A percentile compares a stretch with the other conserved stretches of the same genome.
Conservation (phyloP, 2,329 filamentous ascomycete species). For the Exophiala viscosa region DNA sequence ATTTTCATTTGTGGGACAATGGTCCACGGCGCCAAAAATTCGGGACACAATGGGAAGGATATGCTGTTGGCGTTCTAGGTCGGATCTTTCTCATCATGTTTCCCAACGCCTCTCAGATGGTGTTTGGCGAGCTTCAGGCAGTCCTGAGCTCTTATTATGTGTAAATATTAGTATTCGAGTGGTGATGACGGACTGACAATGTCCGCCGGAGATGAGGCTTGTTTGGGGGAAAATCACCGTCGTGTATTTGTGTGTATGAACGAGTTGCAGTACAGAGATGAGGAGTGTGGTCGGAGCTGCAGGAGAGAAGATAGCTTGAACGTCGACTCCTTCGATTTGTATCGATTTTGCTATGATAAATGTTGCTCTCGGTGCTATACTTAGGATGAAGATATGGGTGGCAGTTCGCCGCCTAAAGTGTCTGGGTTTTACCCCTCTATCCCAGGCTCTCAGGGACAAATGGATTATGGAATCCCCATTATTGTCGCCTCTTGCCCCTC, state of each 20-base stretch:
- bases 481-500: not conserved
- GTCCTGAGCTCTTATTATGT: slow-evolving; percentile 3
- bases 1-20: not conserved
- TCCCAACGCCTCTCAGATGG: too few relatives aligned
- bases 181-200: not conserved
- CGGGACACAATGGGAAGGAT: slow-evolving; percentile 1
- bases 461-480: not conserved
- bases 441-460: not conserved
- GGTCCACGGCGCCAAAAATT: slow-evolving; percentile 5
- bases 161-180: slow-evolving; percentile 6
- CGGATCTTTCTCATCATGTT: not conserved
- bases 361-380: too few relatives aligned
- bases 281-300: not conserved
- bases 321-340: too few relatives aligned
- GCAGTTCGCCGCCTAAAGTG: too few relatives aligned
- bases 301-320: too few relatives aligned
- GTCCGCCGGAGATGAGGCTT: not conserved
- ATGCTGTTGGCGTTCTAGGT: slow-evolving; percentile 5
- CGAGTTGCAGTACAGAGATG: not conserved
- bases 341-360: too few relatives aligned
- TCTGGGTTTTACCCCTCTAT: not conserved
- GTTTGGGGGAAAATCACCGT: not conserved
- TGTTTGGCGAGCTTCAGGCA: not conserved
- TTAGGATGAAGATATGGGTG: too few relatives aligned
- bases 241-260: slow-evolving; percentile 3